Conservation (phyloP, 2,329 filamentous ascomycete genomes). For the Macroventuria anomochaeta region DNA sequence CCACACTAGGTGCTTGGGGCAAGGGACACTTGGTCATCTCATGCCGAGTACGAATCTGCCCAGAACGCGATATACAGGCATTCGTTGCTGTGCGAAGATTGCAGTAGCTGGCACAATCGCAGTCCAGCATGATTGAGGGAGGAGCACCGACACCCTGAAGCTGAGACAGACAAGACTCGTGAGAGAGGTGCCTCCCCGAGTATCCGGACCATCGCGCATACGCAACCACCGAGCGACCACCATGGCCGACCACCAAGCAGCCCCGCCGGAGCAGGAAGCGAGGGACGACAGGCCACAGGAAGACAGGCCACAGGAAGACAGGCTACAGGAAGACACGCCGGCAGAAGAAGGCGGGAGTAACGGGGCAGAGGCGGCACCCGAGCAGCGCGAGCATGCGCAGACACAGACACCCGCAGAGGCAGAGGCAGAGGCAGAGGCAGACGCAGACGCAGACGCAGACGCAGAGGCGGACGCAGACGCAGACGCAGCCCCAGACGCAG, state of each 20-base stretch:
- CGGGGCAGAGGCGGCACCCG: constrained; percentile 15
- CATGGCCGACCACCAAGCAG: constrained; percentile 45
- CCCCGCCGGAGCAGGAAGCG: constrained; percentile 5
- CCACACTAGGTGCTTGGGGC: constrained; percentile 20
- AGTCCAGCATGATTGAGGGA: constrained; percentile 3
- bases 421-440: constrained; percentile 12
- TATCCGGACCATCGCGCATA: constrained; percentile 14
- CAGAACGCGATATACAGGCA: neutral
- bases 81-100: too few relatives aligned
- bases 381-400: neutral
- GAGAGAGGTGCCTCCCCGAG: constrained; percentile 20
- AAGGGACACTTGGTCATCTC: constrained; percentile 15
- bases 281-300: neutral
- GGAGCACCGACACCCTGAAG: neutral
- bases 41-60: neutral
- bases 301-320: neutral
- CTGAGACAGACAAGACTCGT: too few relatives aligned
- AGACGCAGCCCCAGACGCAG: constrained; percentile 22
- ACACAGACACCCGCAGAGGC: constrained; percentile 10
- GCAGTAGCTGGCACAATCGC: neutral
- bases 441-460: neutral
- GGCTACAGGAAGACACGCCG: neutral
- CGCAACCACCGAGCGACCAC: constrained; percentile 23
- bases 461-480: neutral
- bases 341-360: neutral